phyloP scores from a whole-genome alignment of 2,329 filamentous ascomycete species.

The Trichoderma guizhouense region DNA sequence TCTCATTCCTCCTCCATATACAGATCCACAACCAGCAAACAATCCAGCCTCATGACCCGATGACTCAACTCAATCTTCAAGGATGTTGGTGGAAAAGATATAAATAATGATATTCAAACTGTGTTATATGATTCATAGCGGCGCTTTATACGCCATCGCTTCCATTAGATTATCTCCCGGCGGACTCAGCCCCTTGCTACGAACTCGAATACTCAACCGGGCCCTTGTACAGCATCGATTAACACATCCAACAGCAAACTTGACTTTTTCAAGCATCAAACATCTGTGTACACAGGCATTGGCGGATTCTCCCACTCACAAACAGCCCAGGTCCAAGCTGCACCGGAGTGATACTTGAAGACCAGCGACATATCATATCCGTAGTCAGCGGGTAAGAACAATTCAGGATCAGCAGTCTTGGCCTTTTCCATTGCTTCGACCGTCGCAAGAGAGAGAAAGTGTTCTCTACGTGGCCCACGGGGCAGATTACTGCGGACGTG shows the following conservation, averaged over 20 bases:
- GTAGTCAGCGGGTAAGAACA: conserved; percentile 40
- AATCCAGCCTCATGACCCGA: not conserved
- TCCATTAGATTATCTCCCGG: not conserved
- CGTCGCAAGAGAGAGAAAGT: conserved; percentile 57
- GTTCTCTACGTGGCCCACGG: conserved; percentile 39
- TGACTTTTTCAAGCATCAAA: not conserved
- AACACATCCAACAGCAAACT: not conserved
- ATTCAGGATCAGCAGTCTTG: conserved; percentile 28
- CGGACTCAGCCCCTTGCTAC: not conserved
- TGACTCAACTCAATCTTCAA: not conserved
- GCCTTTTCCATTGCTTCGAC: conserved; percentile 51
- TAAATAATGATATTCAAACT: not conserved
- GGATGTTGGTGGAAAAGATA: not conserved
- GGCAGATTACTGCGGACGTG: conserved; percentile 28
- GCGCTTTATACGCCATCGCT: not conserved
- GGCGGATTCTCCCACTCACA: conserved; percentile 32
- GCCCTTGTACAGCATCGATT: not conserved
- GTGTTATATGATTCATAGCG: not conserved
- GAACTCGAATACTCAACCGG: not conserved
- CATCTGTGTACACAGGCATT: conserved; percentile 37
- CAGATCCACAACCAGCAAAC: not conserved
- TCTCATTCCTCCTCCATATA: not conserved
- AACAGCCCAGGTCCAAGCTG: conserved; percentile 39
- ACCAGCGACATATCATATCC: conserved; percentile 30
- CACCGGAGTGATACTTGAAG: conserved; percentile 36